phyloP scores from a whole-genome alignment of 2,329 filamentous ascomycete species.

The Claviceps paspali region DNA sequence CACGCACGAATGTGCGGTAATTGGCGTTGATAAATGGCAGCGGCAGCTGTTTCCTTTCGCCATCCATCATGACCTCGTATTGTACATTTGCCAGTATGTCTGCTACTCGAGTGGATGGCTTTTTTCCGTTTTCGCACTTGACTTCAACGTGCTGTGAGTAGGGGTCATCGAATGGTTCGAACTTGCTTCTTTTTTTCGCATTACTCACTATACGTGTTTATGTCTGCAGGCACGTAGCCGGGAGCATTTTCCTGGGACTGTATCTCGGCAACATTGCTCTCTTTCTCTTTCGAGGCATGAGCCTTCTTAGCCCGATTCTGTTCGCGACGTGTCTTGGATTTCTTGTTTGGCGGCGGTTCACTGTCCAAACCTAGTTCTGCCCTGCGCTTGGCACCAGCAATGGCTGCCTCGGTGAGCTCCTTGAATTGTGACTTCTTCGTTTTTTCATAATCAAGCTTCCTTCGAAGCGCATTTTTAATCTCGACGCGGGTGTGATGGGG shows the following conservation, averaged over 20 bases:
- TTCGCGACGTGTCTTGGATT: constrained; percentile 13
- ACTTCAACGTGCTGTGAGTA: constrained; percentile 17
- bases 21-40: constrained; percentile 62
- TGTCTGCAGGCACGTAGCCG: constrained; percentile 10
- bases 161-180: neutral
- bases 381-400: constrained; percentile 24
- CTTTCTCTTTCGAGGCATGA: constrained; percentile 4
- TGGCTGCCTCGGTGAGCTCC: constrained; percentile 21
- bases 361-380: constrained; percentile 12
- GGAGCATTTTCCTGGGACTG: constrained; percentile 11
- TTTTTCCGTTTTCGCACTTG: constrained; percentile 28
- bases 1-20: constrained; percentile 55
- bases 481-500: constrained; percentile 30
- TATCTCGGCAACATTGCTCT: constrained; percentile 8
- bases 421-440: constrained; percentile 25
- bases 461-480: constrained; percentile 41
- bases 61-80: constrained; percentile 29
- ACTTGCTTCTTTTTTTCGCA: neutral
- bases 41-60: constrained; percentile 18
- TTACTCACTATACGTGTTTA: constrained; percentile 18
- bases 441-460: constrained; percentile 50
- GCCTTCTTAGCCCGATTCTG: constrained; percentile 4
- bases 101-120: constrained; percentile 19
- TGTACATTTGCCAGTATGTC: constrained; percentile 24
- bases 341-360: constrained; percentile 12